Evolutionary conservation across 2,329 filamentous ascomycete genomes (phyloP).

Genomic region (Fonsecaea multimorphosa): DNA sequence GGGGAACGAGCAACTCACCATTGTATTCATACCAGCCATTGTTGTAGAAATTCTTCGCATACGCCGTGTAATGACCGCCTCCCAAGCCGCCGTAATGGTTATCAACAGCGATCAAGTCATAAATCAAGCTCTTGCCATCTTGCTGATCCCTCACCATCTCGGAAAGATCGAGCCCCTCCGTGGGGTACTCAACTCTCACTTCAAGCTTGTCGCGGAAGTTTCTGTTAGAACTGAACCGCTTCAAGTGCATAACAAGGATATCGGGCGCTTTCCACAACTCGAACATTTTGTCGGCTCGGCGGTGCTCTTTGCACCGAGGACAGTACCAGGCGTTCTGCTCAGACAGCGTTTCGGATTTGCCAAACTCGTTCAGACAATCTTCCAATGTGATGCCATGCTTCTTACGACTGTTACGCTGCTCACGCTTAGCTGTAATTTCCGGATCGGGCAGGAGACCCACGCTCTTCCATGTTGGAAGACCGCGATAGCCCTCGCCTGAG

Average conservation of each 20-base stretch:
- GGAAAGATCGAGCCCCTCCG: conserved; percentile 83
- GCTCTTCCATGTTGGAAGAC: conserved; percentile 62
- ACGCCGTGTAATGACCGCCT: conserved; percentile 95
- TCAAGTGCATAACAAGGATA: conserved; percentile 91
- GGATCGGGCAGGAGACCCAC: conserved; percentile 63
- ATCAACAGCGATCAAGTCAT: conserved; percentile 94
- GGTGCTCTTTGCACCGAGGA: conserved; percentile 90
- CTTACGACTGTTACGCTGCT: conserved; percentile 67
- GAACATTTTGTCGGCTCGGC: conserved; percentile 92
- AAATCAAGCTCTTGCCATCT: conserved; percentile 80
- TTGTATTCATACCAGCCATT: conserved; percentile 96
- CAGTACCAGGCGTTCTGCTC: conserved; percentile 99
- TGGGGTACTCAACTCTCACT: conserved; percentile 86
- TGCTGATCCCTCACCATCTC: conserved; percentile 79
- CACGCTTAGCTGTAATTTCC: conserved; percentile 68
- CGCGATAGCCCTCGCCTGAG: conserved; percentile 60
- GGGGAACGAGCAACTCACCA: conserved; percentile 62
- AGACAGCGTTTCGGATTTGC: conserved; percentile 89
- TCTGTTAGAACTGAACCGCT: conserved; percentile 87
- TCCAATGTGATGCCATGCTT: conserved; percentile 82
- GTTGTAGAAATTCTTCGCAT: conserved; percentile 89
- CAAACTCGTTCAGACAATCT: conserved; percentile 92
- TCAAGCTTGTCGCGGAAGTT: conserved; percentile 90
- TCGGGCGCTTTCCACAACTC: conserved; percentile 97
- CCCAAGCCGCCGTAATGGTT: conserved; percentile 93